Conservation (phyloP, 148 eudicot species). For the Vaccinium myrtillus region DNA sequence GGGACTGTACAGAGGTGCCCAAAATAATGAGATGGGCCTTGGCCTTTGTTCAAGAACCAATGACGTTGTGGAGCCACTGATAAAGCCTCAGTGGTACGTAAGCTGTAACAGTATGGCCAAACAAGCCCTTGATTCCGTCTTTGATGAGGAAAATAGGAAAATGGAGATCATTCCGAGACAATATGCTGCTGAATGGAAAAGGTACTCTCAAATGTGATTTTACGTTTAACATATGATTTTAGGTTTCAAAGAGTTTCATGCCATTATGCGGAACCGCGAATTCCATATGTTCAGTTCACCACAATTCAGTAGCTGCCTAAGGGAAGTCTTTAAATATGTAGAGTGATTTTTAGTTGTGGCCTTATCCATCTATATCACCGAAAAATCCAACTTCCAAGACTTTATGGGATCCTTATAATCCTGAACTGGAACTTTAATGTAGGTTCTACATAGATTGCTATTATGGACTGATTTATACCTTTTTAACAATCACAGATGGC, state of each 20-base stretch:
- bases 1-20: conserved; percentile 84
- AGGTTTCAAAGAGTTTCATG: neutral
- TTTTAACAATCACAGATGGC: conserved; percentile 62
- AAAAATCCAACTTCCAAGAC: neutral
- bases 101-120: conserved; percentile 73
- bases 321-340: neutral
- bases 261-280: neutral
- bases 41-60: conserved; percentile 84
- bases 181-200: conserved; percentile 94
- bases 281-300: neutral
- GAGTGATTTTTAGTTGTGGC: neutral
- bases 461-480: conserved; percentile 11
- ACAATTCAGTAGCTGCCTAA: neutral
- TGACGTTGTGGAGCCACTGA: conserved; percentile 90
- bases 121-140: conserved; percentile 86
- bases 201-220: conserved; percentile 39
- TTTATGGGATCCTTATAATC: neutral
- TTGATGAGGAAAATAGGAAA: conserved; percentile 47
- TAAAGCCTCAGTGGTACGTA: conserved; percentile 99
- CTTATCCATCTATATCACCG: neutral
- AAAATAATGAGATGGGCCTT: conserved; percentile 91
- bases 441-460: neutral
- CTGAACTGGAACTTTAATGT: neutral
- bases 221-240: neutral
- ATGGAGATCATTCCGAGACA: conserved; percentile 83